phyloP scores from a whole-genome alignment of 148 eudicot genomes.

The Vaccinium macrocarpon region DNA sequence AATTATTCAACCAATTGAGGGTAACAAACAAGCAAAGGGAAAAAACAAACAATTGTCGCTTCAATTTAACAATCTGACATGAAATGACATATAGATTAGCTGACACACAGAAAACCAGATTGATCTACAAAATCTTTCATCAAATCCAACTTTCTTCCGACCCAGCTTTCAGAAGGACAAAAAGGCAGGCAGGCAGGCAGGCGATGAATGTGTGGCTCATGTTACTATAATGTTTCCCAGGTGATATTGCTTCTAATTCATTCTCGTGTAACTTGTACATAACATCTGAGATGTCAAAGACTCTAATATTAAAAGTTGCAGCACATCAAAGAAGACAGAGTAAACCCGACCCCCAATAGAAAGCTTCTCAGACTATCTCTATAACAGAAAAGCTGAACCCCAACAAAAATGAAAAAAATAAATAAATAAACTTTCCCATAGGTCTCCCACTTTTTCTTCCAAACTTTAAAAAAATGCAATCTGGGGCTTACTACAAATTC shows the following conservation, averaged over 20 bases:
- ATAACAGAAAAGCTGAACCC: background rate
- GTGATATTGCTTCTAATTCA: background rate
- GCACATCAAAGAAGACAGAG: background rate
- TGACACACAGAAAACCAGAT: background rate
- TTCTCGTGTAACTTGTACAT: background rate
- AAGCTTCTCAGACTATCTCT: background rate
- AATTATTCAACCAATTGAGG: background rate
- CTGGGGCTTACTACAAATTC: background rate
- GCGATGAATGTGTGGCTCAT: background rate
- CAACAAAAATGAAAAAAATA: background rate
- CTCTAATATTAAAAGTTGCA: background rate
- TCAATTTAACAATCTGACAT: background rate
- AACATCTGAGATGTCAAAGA: background rate
- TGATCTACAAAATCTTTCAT: background rate
- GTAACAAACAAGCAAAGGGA: background rate
- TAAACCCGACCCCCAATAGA: background rate
- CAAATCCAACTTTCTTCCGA: background rate
- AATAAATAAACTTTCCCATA: background rate
- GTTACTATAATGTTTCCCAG: background rate
- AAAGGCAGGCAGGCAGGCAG: background rate
- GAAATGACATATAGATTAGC: background rate
- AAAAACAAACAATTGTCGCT: background rate
- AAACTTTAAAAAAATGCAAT: background rate
- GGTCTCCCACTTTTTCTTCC: background rate
- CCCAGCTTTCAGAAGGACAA: background rate